Conservation (phyloP, 352 stramenopile genomes). For the Phytophthora macrochlamydospora region DNA sequence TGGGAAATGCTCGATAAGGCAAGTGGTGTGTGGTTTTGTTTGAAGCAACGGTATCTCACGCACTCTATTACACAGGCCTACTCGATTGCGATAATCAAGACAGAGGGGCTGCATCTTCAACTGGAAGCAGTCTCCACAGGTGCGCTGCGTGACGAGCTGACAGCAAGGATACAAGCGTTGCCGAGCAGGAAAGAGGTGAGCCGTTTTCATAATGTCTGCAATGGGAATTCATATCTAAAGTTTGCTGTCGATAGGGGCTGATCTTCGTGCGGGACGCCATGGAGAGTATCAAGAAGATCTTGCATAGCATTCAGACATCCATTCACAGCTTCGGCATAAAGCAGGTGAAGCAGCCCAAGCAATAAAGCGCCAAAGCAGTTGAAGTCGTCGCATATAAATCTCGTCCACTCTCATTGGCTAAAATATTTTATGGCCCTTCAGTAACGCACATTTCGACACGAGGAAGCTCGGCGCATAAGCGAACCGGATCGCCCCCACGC, state of each 20-base stretch:
- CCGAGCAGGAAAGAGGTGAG: slow-evolving; percentile 43
- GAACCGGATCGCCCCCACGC: slow-evolving; percentile 5
- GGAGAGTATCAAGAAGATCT: slow-evolving; percentile 51
- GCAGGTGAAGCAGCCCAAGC: slow-evolving; percentile 17
- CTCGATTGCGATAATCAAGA: slow-evolving; percentile 58
- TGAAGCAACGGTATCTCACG: background rate
- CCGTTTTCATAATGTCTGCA: background rate
- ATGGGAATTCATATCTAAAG: background rate
- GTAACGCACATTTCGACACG: slow-evolving; percentile 26
- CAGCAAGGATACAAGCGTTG: slow-evolving; percentile 28
- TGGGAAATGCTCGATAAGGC: slow-evolving; percentile 80
- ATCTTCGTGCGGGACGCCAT: slow-evolving; percentile 55
- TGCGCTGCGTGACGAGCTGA: slow-evolving; percentile 18
- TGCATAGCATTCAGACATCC: slow-evolving; percentile 44
- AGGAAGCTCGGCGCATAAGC: slow-evolving; percentile 23
- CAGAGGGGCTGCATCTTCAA: slow-evolving; percentile 48
- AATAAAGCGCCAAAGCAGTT: slow-evolving; percentile 11
- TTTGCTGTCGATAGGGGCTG: slow-evolving; percentile 25
- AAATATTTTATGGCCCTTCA: background rate
- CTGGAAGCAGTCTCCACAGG: slow-evolving; percentile 26
- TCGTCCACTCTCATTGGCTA: background rate
- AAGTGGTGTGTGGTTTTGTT: background rate
- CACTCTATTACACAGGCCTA: slow-evolving; percentile 36
- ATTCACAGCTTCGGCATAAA: slow-evolving; percentile 48
- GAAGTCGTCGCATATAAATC: background rate